Conservation (phyloP, 23 red algal species). For the Cyanidiococcus yangmingshanensis region DNA sequence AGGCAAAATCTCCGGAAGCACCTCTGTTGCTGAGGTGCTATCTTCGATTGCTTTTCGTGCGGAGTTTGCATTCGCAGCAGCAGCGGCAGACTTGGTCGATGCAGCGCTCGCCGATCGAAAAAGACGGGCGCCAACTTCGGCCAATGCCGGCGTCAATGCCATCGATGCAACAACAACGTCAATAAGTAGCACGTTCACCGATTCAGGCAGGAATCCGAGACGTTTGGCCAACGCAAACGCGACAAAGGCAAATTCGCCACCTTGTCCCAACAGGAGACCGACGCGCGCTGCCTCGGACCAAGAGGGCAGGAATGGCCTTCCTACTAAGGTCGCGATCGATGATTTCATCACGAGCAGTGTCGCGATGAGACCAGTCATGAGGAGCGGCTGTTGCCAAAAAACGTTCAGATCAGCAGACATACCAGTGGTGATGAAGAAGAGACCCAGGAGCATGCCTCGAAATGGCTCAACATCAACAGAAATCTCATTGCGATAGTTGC, state of each 20-base stretch:
- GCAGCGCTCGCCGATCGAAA: neutral
- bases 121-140: conserved; percentile 36
- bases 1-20: neutral
- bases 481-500: conserved; percentile 64
- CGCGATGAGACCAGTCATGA: conserved; percentile 54
- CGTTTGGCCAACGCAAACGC: conserved; percentile 76
- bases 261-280: conserved; percentile 78
- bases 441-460: conserved; percentile 80
- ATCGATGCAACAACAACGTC: conserved; percentile 69
- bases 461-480: conserved; percentile 87
- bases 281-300: conserved; percentile 65
- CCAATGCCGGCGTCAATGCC: conserved; percentile 76
- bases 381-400: conserved; percentile 44
- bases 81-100: neutral
- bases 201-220: conserved; percentile 65
- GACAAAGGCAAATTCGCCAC: conserved; percentile 96
- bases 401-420: conserved; percentile 69
- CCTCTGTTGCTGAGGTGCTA: neutral
- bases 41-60: neutral
- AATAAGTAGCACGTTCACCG: conserved; percentile 56
- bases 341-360: conserved; percentile 66
- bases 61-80: neutral
- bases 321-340: conserved; percentile 42
- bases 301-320: conserved; percentile 57
- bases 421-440: conserved; percentile 98